Conservation (phyloP, 768 basidiomycete species). For the Ramaria sp. region DNA sequence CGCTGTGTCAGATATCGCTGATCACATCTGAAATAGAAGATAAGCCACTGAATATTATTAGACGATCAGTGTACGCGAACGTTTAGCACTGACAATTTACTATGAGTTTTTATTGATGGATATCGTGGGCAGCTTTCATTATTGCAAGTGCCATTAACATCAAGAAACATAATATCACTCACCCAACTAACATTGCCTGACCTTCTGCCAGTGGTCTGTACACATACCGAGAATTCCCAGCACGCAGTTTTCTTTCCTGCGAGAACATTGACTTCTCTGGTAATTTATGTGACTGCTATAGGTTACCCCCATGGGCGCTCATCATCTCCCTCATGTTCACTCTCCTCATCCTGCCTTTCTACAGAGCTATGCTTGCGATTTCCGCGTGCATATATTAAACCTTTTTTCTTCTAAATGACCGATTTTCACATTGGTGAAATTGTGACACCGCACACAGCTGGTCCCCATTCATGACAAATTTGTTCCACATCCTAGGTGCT, state of each 20-base stretch:
- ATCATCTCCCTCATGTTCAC: slow-evolving; percentile 2
- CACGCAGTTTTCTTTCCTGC: no score
- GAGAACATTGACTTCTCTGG: background rate
- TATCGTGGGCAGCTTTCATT: slow-evolving; percentile 7
- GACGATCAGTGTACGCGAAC: no score
- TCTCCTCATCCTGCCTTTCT: slow-evolving; percentile 2
- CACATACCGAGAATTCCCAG: slow-evolving; percentile 8
- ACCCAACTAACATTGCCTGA: background rate
- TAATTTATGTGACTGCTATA: no score
- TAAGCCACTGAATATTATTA: no score
- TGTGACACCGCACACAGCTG: background rate
- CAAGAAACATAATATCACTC: background rate
- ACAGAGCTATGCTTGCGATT: no score
- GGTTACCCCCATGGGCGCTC: no score
- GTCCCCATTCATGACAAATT: background rate
- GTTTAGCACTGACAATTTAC: no score
- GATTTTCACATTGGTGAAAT: background rate
- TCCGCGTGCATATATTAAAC: background rate
- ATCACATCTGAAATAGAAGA: no score
- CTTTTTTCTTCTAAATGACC: background rate
- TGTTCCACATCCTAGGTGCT: slow-evolving; percentile 8
- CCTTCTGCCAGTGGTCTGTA: slow-evolving; percentile 3
- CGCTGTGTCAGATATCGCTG: no score
- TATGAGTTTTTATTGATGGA: no score
- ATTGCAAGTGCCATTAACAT: background rate